Conservation (phyloP, 257 asterid genomes). For the Jacaranda copaia region DNA sequence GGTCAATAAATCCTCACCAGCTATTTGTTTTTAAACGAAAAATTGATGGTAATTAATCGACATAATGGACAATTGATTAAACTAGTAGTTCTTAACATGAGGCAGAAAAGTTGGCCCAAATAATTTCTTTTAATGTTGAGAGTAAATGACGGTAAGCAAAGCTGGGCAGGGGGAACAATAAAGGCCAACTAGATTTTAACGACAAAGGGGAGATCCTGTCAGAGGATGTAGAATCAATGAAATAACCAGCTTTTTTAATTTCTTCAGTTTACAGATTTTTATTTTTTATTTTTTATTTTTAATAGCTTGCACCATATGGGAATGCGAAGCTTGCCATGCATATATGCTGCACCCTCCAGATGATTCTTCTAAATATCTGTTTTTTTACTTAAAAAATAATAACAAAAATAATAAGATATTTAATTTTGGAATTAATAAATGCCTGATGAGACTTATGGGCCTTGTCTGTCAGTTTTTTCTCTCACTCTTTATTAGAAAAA, state of each 20-base stretch:
- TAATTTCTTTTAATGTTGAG: not conserved
- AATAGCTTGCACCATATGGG: not conserved
- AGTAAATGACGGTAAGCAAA: not conserved
- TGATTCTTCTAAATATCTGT: not conserved
- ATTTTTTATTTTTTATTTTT: not conserved
- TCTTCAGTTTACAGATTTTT: conserved; percentile 23
- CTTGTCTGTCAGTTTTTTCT: not conserved
- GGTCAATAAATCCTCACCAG: no score
- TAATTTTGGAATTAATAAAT: not conserved
- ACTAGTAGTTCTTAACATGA: not conserved
- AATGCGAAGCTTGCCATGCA: conserved; percentile 8
- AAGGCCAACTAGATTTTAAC: conserved; percentile 48
- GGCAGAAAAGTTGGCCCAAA: conserved; percentile 9
- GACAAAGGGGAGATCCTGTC: conserved; percentile 51
- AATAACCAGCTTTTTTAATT: conserved; percentile 17
- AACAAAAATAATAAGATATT: no score
- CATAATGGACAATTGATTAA: not conserved
- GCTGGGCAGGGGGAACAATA: conserved; percentile 38
- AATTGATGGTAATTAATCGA: not conserved
- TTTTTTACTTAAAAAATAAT: not conserved
- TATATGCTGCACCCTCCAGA: not conserved
- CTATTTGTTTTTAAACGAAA: no score
- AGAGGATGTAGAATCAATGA: conserved; percentile 37
- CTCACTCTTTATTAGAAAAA: no score
- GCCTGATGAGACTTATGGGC: not conserved